phyloP scores from a whole-genome alignment of 164 flowering plant genomes.

The Paratinospora sagittata region DNA sequence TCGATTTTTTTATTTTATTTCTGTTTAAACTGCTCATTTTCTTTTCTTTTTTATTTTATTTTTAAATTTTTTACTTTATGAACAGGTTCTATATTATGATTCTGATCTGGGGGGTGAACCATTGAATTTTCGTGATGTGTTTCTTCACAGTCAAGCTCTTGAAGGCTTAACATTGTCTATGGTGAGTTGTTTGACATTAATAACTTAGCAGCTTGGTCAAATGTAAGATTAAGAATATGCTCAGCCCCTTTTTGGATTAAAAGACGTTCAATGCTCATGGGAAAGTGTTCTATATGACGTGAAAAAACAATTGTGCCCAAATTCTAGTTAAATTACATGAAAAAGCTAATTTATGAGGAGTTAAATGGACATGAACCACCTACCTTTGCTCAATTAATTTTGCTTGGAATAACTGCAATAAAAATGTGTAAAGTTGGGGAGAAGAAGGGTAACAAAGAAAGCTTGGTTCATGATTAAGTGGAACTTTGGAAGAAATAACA shows the following conservation, averaged over 20 bases:
- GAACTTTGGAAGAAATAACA: too few species aligned
- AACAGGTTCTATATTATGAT: constrained; percentile 65
- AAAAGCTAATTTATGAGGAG: too few species aligned
- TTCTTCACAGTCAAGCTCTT: constrained; percentile 86
- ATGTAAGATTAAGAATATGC: not conserved
- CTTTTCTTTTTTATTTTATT: too few species aligned
- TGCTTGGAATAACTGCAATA: too few species aligned
- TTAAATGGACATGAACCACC: too few species aligned
- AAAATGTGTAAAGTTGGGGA: too few species aligned
- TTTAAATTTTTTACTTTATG: not conserved
- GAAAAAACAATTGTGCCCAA: too few species aligned
- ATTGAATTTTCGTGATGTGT: constrained; percentile 69
- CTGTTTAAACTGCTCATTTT: constrained; percentile 12
- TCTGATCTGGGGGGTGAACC: constrained; percentile 54
- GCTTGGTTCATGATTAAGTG: too few species aligned
- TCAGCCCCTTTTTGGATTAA: not conserved
- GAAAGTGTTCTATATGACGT: not conserved
- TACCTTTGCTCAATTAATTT: too few species aligned
- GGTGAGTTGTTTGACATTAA: constrained; percentile 36
- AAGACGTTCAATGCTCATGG: not conserved
- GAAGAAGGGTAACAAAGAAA: too few species aligned
- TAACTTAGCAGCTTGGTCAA: not conserved
- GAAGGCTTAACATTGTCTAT: constrained; percentile 85
- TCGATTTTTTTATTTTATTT: too few species aligned
- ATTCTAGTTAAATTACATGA: too few species aligned